Base-by-base conservation (phyloP, 2,329 filamentous ascomycete genomes). In the Aureobasidium sp. region DNA sequence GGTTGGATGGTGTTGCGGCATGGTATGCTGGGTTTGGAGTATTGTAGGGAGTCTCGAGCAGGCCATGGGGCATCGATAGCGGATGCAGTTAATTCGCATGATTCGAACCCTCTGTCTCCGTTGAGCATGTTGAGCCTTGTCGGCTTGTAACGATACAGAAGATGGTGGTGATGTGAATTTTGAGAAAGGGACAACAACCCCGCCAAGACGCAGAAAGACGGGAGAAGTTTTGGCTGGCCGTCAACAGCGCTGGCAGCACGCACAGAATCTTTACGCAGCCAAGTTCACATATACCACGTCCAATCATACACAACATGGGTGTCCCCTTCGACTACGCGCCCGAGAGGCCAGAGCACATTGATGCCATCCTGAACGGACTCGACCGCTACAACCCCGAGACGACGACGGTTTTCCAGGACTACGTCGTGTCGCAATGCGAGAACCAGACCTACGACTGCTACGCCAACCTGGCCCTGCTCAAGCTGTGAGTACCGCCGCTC, bases 301-400 rank as follows among this genome's bases (percentile, higher is more conserved):
- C 23, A 38, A 29, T 23, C 49, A 40, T 42, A 54, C 35, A 60
- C 31, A 62, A 45, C 42, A 79, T 79, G 77, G 75, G 75, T 64
- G 69, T 75, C 70, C 76, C 84, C 63, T 88, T 88, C 79, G 93
- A 96, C 82, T 89, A 92, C 77, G 89, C 90, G 80, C 86, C 90
- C 70, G 90, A 96, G 77, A 83, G 94, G 75, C 93, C 94, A 69
- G 89, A 94, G 68, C 86, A 94, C 75, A 95, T 99, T 77, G 88
- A 90, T 73, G 82, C 79, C 75, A 96, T 99, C 72, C 90, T 99
- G 73, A 96, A 93, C 78, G 93, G 94, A 69, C 89, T 99, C 65
- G 94, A 99, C 78, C 85, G 94, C 72, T 99, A 99, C 81, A 99
- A 99, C 77, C 94, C 94, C 43, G 94, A 99, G 80, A 96, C 94